Base-by-base conservation (phyloP, 768 basidiomycete species). In the Cystofilobasidium bisporidii region DNA sequence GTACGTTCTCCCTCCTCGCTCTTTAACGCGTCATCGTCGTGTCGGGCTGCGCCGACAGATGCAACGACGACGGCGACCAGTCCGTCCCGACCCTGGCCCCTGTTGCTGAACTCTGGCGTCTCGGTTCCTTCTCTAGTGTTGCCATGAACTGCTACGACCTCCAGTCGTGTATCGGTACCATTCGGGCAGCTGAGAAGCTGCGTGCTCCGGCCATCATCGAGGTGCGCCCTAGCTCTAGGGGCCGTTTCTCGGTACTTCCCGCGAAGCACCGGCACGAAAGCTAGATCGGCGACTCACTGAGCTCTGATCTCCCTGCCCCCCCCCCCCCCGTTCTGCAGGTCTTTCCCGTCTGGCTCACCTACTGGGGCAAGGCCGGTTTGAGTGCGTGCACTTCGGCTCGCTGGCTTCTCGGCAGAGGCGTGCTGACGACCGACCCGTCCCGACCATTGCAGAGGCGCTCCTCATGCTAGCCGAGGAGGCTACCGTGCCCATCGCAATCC, bases 401-500 rank as follows among this genome's bases (percentile, higher is more conserved):
- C n/a, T n/a, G n/a, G n/a, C n/a, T n/a, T n/a, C n/a, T n/a, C n/a
- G n/a, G n/a, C n/a, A n/a, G n/a, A n/a, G n/a, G n/a, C n/a, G n/a
- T n/a, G n/a, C n/a, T n/a, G n/a, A n/a, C n/a, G n/a, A n/a, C n/a
- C n/a, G n/a, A n/a, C n/a, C n/a, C n/a, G n/a, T n/a, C n/a, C n/a
- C n/a, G n/a, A n/a, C n/a, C n/a, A n/a, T 40, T 10, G 15, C 53
- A 56, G 65, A 69, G 58, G 62, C 36, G 28, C 45, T 56, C n/a
- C 67, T 69, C 55, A 36, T 38, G n/a, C 62, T 69, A 18, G 76
- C 76, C 26, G 75, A 76, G 64, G 65, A 71, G 18, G 77, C 77
- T 15, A 75, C 72, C 24, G 77, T 78, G 10, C 77, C 77, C 26
- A 74, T 78, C 61, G 70, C 77, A 5, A 74, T 78, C 15, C 77